phyloP scores from a whole-genome alignment of 495 filamentous ascomycete species.

The Articulospora tetracladia region DNA sequence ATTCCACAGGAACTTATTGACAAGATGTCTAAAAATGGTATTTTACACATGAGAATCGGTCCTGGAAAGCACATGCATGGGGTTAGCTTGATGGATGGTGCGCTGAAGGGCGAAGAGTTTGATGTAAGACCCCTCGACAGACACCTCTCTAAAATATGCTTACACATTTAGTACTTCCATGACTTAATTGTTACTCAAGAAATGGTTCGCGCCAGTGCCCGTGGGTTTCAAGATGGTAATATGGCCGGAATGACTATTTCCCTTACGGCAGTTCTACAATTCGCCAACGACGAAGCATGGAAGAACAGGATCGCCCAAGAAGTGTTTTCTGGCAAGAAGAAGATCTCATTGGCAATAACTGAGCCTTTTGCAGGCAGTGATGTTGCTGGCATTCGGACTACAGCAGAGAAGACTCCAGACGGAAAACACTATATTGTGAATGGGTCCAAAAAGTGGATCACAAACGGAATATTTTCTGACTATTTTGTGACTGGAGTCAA shows the following conservation, averaged over 20 bases:
- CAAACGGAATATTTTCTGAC: slow-evolving; percentile 59
- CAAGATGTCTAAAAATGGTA: slow-evolving; percentile 66
- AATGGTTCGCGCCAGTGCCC: slow-evolving; percentile 60
- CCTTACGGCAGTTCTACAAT: slow-evolving; percentile 78
- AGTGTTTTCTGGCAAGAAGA: slow-evolving; percentile 76
- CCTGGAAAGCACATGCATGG: slow-evolving; percentile 81
- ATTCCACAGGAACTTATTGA: slow-evolving; percentile 77
- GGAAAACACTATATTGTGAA: slow-evolving; percentile 84
- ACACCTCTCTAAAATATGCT: neutral
- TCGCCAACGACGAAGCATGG: slow-evolving; percentile 61
- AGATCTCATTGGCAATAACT: slow-evolving; percentile 83
- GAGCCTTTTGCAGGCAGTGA: slow-evolving; percentile 89
- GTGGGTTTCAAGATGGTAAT: slow-evolving; percentile 55
- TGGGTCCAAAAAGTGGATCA: slow-evolving; percentile 94
- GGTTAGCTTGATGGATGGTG: slow-evolving; percentile 62
- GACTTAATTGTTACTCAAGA: slow-evolving; percentile 77
- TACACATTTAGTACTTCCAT: slow-evolving; percentile 60
- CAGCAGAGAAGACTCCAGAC: slow-evolving; percentile 75
- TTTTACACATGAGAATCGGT: slow-evolving; percentile 79
- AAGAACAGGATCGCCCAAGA: slow-evolving; percentile 65
- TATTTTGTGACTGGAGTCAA: slow-evolving; percentile 82
- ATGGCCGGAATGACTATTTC: slow-evolving; percentile 64
- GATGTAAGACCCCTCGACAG: slow-evolving; percentile 35
- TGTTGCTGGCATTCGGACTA: slow-evolving; percentile 78
- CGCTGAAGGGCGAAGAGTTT: slow-evolving; percentile 73